Percentiles rank a stretch among this genome's conserved stretches.
Conservation (phyloP, 257 asterid genomes). For the Solanum medicagineum region DNA sequence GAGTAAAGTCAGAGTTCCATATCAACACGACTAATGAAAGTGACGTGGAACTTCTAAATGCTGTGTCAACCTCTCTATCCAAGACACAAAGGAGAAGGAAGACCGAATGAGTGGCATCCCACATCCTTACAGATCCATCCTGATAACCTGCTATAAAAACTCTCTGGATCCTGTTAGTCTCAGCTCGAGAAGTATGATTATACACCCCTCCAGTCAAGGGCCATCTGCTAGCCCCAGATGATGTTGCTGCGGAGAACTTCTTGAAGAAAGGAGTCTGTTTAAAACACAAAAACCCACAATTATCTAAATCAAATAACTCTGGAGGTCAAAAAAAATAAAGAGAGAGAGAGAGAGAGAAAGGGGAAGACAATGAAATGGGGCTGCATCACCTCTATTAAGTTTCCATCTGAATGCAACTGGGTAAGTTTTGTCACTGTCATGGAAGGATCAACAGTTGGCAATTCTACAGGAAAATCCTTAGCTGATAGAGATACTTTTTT, state of each 20-base stretch:
- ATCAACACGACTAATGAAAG: neutral
- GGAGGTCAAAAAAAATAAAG: neutral
- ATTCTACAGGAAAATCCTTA: conserved; percentile 42
- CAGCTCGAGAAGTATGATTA: conserved; percentile 36
- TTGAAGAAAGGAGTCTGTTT: conserved; percentile 29
- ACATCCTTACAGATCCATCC: conserved; percentile 79
- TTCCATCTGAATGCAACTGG: conserved; percentile 27
- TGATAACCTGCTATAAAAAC: conserved; percentile 68
- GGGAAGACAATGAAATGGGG: neutral
- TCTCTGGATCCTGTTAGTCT: conserved; percentile 37
- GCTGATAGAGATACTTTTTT: conserved; percentile 29
- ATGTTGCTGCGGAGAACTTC: conserved; percentile 16
- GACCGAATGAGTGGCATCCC: conserved; percentile 87
- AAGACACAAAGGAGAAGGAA: conserved; percentile 42
- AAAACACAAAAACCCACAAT: conserved; percentile 2
- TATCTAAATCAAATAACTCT: neutral
- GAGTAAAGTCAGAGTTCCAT: neutral
- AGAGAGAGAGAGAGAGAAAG: neutral
- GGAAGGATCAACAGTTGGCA: conserved; percentile 60
- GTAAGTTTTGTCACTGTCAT: conserved; percentile 56
- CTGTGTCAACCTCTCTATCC: conserved; percentile 43
- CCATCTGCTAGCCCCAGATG: conserved; percentile 39
- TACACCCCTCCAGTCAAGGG: conserved; percentile 68
- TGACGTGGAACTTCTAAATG: neutral
- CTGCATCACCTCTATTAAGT: conserved; percentile 36